phyloP scores from a whole-genome alignment of 768 basidiomycete genomes.

The Kwoniella newhampshirensis region DNA sequence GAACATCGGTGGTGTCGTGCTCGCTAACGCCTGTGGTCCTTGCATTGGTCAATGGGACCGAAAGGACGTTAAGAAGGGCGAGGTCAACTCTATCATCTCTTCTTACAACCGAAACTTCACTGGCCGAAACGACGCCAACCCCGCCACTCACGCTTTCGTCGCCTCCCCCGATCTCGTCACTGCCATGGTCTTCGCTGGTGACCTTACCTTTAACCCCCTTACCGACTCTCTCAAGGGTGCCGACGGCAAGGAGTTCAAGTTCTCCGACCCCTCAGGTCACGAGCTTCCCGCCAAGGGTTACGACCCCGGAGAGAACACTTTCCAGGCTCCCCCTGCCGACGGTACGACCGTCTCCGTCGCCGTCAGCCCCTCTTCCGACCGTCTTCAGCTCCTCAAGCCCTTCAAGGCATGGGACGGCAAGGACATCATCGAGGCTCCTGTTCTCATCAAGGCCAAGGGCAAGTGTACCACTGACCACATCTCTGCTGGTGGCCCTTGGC shows the following conservation, averaged over 20 bases:
- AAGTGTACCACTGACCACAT: slow-evolving; percentile 99
- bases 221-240: slow-evolving; percentile 81
- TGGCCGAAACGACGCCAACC: slow-evolving; percentile 98
- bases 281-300: slow-evolving; percentile 95
- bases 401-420: slow-evolving; percentile 93
- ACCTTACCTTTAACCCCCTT: slow-evolving; percentile 93
- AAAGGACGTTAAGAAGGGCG: slow-evolving; percentile 93
- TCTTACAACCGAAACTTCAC: slow-evolving; percentile 99
- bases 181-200: slow-evolving; percentile 91
- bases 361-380: slow-evolving; percentile 78
- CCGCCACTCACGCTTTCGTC: slow-evolving; percentile 75
- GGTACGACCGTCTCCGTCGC: slow-evolving; percentile 80
- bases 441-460: slow-evolving; percentile 97
- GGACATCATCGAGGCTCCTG: slow-evolving; percentile 80
- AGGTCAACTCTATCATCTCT: slow-evolving; percentile 95
- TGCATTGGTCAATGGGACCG: slow-evolving; percentile 99
- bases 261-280: slow-evolving; percentile 82
- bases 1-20: slow-evolving; percentile 81
- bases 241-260: slow-evolving; percentile 96
- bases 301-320: slow-evolving; percentile 95
- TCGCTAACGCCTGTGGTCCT: slow-evolving; percentile 98
- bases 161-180: slow-evolving; percentile 69
- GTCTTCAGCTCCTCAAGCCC: slow-evolving; percentile 84
- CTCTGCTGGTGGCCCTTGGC: slow-evolving; percentile 96
- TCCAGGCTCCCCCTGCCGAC: slow-evolving; percentile 88